Conservation (phyloP, 257 asterid species). For the Plectranthus barbatus region DNA sequence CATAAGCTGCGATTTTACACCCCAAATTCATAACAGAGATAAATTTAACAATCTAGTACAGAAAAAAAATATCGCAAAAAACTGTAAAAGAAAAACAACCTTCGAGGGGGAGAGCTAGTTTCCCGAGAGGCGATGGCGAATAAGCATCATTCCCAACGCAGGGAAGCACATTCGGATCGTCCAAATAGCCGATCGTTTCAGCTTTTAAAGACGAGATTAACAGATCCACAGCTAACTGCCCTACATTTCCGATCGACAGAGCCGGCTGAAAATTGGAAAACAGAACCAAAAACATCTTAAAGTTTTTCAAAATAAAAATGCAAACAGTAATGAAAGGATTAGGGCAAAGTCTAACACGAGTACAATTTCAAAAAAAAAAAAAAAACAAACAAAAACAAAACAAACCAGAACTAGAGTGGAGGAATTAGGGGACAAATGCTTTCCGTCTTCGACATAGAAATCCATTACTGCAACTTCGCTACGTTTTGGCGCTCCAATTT, state of each 20-base stretch:
- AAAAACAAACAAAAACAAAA: constrained; percentile 24
- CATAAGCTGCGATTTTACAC: constrained; percentile 49
- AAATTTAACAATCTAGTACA: neutral
- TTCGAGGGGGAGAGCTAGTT: constrained; percentile 76
- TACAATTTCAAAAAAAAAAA: too few species aligned
- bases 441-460: constrained; percentile 59
- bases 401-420: constrained; percentile 70
- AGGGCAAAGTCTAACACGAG: neutral
- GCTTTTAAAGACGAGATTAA: constrained; percentile 63
- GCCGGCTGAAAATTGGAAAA: constrained; percentile 55
- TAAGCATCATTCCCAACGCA: constrained; percentile 95
- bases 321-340: neutral
- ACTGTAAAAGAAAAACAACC: constrained; percentile 24
- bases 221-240: constrained; percentile 89
- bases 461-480: constrained; percentile 37
- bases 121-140: constrained; percentile 64
- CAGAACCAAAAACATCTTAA: neutral
- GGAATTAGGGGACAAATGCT: constrained; percentile 31
- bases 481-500: neutral
- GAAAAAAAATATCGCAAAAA: neutral
- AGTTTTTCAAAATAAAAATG: neutral
- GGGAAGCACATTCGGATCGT: constrained; percentile 84
- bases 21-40: neutral
- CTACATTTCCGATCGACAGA: constrained; percentile 85
- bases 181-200: constrained; percentile 57